Conservation (phyloP, 2,329 filamentous ascomycete species). For the Fusarium zealandicum region DNA sequence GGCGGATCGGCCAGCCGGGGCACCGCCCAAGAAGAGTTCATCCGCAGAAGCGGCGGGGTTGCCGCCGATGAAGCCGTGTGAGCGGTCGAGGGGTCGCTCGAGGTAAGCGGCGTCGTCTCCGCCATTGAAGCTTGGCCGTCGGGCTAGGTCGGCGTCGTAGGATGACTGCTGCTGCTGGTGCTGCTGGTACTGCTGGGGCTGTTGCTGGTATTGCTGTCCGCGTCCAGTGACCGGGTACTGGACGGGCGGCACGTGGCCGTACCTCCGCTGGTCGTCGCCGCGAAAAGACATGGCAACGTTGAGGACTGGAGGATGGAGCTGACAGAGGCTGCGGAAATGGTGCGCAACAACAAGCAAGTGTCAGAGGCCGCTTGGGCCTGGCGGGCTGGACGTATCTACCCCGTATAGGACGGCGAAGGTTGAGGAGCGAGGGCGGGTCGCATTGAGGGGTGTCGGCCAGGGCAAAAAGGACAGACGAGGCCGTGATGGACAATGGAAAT, state of each 20-base stretch:
- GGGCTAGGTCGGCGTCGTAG: conserved; percentile 46
- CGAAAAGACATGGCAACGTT: conserved; percentile 65
- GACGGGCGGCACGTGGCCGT: conserved; percentile 71
- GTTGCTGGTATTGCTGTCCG: conserved; percentile 43
- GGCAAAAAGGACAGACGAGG: conserved; percentile 1
- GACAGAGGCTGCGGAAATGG: conserved; percentile 16
- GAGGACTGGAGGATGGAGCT: conserved; percentile 6
- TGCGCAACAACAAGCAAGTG: conserved; percentile 23
- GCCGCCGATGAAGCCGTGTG: conserved; percentile 32
- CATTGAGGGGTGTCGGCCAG: conserved; percentile 37
- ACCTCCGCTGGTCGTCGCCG: conserved; percentile 68
- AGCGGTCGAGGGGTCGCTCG: conserved; percentile 41
- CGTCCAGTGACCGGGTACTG: conserved; percentile 64
- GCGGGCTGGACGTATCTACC: conserved; percentile 36
- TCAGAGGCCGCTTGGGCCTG: conserved; percentile 35
- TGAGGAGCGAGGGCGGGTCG: conserved; percentile 34
- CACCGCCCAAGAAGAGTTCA: conserved; percentile 70
- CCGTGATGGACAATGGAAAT: conserved; percentile 1
- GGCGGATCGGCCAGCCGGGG: conserved; percentile 44
- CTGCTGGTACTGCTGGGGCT: conserved; percentile 38
- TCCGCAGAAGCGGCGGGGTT: conserved; percentile 50
- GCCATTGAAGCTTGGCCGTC: conserved; percentile 76
- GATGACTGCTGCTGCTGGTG: conserved; percentile 46
- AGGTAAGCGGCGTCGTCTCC: conserved; percentile 73
- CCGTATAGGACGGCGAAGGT: conserved; percentile 37